These are phyloP conservation scores for Blastocystis sp. DNA, from an alignment of 352 stramenopile genomes.

Conservation along the genomic window DNA sequence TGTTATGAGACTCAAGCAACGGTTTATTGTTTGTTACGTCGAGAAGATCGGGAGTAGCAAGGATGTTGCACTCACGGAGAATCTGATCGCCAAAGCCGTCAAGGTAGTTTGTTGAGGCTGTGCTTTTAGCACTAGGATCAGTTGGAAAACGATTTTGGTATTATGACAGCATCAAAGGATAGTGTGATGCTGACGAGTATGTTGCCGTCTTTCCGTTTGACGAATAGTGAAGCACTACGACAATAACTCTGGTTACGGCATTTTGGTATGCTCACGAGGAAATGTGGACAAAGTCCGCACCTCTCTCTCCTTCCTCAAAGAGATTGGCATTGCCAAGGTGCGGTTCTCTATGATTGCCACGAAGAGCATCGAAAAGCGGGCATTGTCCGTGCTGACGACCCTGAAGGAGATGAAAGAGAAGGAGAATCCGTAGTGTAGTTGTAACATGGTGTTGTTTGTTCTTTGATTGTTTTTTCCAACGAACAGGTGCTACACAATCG, in stretches of 20 bases:
- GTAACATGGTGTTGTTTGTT: too few relatives aligned
- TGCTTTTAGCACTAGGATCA: background rate
- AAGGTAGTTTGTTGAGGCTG: background rate
- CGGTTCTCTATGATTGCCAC: background rate
- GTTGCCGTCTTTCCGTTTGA: background rate
- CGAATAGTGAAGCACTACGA: background rate
- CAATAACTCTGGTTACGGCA: background rate
- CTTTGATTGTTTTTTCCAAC: too few relatives aligned
- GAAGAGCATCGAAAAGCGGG: background rate
- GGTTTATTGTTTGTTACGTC: slow-evolving; percentile 14
- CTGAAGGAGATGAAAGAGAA: background rate
- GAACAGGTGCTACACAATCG: too few relatives aligned
- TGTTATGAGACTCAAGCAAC: slow-evolving; percentile 39
- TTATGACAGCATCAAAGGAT: background rate
- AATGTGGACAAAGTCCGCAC: background rate
- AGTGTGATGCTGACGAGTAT: background rate
- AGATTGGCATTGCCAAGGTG: background rate
- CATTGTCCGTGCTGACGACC: background rate
- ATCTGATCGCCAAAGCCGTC: background rate
- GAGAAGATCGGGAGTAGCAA: background rate
- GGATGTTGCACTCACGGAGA: background rate
- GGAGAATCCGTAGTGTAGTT: background rate
- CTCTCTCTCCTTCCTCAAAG: background rate
- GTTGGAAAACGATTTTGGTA: background rate
- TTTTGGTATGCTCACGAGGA: background rate